phyloP scores from a whole-genome alignment of 768 basidiomycete genomes.

The Dacryopinax spathularia region DNA sequence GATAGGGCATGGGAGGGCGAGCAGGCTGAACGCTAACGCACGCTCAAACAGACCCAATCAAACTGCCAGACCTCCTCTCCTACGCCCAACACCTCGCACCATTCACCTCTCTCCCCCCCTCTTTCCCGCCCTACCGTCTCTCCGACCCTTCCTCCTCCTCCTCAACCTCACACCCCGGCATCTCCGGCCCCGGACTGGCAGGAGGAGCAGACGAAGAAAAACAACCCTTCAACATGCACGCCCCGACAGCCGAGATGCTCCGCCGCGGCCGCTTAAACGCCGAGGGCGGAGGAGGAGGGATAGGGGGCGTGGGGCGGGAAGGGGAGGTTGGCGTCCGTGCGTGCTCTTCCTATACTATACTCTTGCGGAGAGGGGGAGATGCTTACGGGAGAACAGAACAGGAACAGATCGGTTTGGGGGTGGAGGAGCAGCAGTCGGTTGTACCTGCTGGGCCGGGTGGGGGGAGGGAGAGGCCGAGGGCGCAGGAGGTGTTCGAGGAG shows the following conservation, averaged over 20 bases:
- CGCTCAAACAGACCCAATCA: slow-evolving; percentile 50
- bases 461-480: not conserved
- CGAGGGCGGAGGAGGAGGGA: slow-evolving; percentile 31
- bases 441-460: not conserved
- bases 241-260: slow-evolving; percentile 87
- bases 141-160: slow-evolving; percentile 62
- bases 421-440: not conserved
- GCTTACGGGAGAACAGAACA: not conserved
- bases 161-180: no score
- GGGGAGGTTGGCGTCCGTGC: not conserved
- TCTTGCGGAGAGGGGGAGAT: not conserved
- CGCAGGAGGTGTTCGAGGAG: not conserved
- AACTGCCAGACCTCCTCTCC: slow-evolving; percentile 66
- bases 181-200: no score
- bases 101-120: slow-evolving; percentile 79
- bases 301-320: not conserved
- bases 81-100: slow-evolving; percentile 76
- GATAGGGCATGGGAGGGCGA: no score
- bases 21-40: not conserved
- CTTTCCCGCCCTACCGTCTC: slow-evolving; percentile 59
- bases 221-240: slow-evolving; percentile 67
- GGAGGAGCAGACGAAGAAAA: not conserved
- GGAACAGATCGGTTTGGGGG: not conserved
- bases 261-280: slow-evolving; percentile 64
- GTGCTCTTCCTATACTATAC: not conserved